Percentiles rank a stretch among this genome's conserved stretches.
These are phyloP conservation scores for Penicillium roqueforti DNA, from an alignment of 495 filamentous ascomycete genomes.

Conservation along the genomic window DNA sequence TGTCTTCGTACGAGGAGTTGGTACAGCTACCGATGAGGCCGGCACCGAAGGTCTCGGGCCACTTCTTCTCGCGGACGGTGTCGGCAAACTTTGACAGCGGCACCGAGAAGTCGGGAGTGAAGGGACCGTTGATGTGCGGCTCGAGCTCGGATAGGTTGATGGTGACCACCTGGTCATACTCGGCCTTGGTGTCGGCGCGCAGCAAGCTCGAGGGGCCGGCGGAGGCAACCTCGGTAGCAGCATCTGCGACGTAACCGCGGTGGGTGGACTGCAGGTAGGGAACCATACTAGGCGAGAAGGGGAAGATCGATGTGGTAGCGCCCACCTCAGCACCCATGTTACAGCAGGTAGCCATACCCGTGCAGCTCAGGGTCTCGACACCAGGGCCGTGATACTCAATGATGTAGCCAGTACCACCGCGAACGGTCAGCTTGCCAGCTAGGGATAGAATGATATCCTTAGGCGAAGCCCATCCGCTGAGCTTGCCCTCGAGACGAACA, in stretches of 20 bases:
- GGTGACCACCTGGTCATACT: slow-evolving; percentile 88
- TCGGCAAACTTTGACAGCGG: slow-evolving; percentile 84
- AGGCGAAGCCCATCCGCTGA: slow-evolving; percentile 86
- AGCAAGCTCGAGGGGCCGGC: slow-evolving; percentile 54
- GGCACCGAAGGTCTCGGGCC: slow-evolving; percentile 86
- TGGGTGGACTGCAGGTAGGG: slow-evolving; percentile 82
- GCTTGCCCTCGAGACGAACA: slow-evolving; percentile 75
- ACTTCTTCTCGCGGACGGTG: slow-evolving; percentile 74
- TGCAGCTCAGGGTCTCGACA: slow-evolving; percentile 82
- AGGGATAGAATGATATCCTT: slow-evolving; percentile 93
- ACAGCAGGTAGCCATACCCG: slow-evolving; percentile 87
- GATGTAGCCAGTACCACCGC: slow-evolving; percentile 90
- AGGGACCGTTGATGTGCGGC: slow-evolving; percentile 96
- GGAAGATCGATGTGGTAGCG: slow-evolving; percentile 94
- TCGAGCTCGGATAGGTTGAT: slow-evolving; percentile 88
- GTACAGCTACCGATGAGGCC: slow-evolving; percentile 97
- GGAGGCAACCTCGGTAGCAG: slow-evolving; percentile 37
- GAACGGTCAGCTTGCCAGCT: slow-evolving; percentile 85
- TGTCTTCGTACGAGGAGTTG: slow-evolving; percentile 97
- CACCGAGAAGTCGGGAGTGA: slow-evolving; percentile 91
- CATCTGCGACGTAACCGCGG: slow-evolving; percentile 64
- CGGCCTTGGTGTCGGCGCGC: slow-evolving; percentile 68
- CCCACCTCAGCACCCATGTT: slow-evolving; percentile 96
- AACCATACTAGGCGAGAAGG: slow-evolving; percentile 64
- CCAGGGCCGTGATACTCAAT: slow-evolving; percentile 92